A percentile compares a stretch with the other conserved stretches of the same genome.
Evolutionary conservation across 805 yeast species (phyloP).

Genomic region (Candida lessepsii): DNA sequence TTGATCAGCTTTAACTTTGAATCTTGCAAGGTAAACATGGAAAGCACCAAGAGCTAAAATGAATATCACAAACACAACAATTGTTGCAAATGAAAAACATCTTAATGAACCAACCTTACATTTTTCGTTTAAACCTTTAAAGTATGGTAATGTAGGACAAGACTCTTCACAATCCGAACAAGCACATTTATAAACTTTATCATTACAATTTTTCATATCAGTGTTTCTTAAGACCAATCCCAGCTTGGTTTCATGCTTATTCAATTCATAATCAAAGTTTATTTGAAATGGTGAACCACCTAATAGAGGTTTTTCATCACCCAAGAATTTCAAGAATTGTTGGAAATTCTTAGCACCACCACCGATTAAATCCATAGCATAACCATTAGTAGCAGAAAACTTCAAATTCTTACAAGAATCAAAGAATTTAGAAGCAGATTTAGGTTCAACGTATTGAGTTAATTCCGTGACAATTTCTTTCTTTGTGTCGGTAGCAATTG

Average conservation of each 20-base stretch:
- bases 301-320: constrained; percentile 88
- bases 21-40: constrained; percentile 29
- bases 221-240: constrained; percentile 27
- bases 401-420: constrained; percentile 88
- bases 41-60: constrained; percentile 43
- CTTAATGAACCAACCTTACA: constrained; percentile 66
- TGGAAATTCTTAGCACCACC: constrained; percentile 86
- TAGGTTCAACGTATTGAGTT: constrained; percentile 56
- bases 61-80: constrained; percentile 45
- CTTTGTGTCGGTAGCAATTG: constrained; percentile 48
- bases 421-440: constrained; percentile 62
- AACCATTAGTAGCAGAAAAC: constrained; percentile 92
- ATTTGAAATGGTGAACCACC: constrained; percentile 98
- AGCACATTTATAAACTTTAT: constrained; percentile 69
- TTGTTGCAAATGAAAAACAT: constrained; percentile 67
- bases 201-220: constrained; percentile 54
- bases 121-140: constrained; percentile 31
- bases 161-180: constrained; percentile 85
- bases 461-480: constrained; percentile 68
- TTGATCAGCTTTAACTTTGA: constrained; percentile 11
- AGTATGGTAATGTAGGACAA: constrained; percentile 66
- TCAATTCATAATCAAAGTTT: constrained; percentile 57
- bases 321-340: constrained; percentile 80
- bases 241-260: constrained; percentile 8
- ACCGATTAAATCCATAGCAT: constrained; percentile 94